These are phyloP conservation scores for Lithospermum erythrorhizon DNA, from an alignment of 257 asterid genomes.

Conservation along the genomic window DNA sequence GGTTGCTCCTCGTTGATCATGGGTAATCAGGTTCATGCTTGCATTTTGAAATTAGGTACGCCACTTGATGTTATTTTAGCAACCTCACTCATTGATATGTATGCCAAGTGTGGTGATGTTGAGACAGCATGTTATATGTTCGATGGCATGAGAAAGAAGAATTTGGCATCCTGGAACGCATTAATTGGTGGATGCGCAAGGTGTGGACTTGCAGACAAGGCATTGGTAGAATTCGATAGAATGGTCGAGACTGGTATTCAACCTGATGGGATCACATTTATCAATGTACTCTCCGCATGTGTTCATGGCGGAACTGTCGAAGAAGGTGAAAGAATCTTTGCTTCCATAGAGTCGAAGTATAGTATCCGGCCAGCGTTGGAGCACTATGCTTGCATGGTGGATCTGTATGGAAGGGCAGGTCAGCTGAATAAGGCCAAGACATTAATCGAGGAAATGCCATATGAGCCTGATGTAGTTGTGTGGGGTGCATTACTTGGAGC, in stretches of 20 bases:
- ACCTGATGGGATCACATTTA: constrained; percentile 58
- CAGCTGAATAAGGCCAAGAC: constrained; percentile 52
- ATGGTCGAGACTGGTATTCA: constrained; percentile 29
- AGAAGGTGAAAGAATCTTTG: constrained; percentile 54
- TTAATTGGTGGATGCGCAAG: constrained; percentile 65
- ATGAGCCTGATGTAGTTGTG: constrained; percentile 59
- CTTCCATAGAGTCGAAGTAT: constrained; percentile 30
- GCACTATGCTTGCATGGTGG: constrained; percentile 81
- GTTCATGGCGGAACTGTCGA: constrained; percentile 66
- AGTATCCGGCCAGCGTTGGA: constrained; percentile 41
- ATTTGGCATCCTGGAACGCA: constrained; percentile 65
- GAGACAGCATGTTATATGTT: constrained; percentile 37
- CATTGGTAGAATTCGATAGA: constrained; percentile 43
- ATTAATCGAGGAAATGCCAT: constrained; percentile 50
- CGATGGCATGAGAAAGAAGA: constrained; percentile 32
- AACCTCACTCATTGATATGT: constrained; percentile 67
- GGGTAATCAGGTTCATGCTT: constrained; percentile 52
- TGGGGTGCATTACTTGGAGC: constrained; percentile 79
- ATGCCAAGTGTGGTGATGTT: constrained; percentile 65
- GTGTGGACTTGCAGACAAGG: constrained; percentile 49
- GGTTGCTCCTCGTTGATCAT: constrained; percentile 51
- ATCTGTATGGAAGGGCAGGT: constrained; percentile 64
- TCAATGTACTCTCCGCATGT: constrained; percentile 60
- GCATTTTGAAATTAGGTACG: constrained; percentile 40
- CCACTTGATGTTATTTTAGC: constrained; percentile 47